Percentiles rank a stretch among this genome's conserved stretches.
Conservation (phyloP, 176 grass and related monocot species). For the Avena atlantica region DNA sequence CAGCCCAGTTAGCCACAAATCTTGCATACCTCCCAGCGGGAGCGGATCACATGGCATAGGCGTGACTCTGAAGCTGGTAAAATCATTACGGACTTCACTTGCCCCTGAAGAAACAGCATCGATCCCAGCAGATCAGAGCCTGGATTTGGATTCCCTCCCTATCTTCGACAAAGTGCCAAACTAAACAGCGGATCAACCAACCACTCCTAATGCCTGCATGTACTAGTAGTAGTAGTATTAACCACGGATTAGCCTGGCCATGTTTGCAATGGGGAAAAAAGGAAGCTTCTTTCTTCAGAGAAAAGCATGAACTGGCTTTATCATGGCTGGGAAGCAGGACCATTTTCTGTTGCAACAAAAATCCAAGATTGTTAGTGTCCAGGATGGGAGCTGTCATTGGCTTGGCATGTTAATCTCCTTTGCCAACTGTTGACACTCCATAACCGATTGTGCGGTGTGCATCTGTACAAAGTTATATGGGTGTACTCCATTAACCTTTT, state of each 20-base stretch:
- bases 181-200: not conserved
- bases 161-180: constrained; percentile 22
- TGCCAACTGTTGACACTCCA: constrained; percentile 53
- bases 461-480: constrained; percentile 54
- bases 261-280: constrained; percentile 29
- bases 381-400: constrained; percentile 45
- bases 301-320: constrained; percentile 50
- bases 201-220: not conserved
- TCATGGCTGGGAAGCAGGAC: constrained; percentile 46
- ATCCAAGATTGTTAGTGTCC: constrained; percentile 49
- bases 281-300: constrained; percentile 60
- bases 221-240: not conserved
- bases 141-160: constrained; percentile 22
- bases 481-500: constrained; percentile 53
- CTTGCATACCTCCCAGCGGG: constrained; percentile 14
- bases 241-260: constrained; percentile 31
- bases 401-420: constrained; percentile 51
- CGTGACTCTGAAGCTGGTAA: constrained; percentile 46
- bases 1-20: constrained; percentile 31
- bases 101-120: constrained; percentile 52
- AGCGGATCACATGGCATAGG: constrained; percentile 49
- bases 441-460: constrained; percentile 50
- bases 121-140: constrained; percentile 54
- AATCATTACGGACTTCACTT: constrained; percentile 54
- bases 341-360: constrained; percentile 52